These are phyloP conservation scores for Wickerhamomyces chambardii DNA, from an alignment of 805 yeast species.

Conservation along the genomic window DNA sequence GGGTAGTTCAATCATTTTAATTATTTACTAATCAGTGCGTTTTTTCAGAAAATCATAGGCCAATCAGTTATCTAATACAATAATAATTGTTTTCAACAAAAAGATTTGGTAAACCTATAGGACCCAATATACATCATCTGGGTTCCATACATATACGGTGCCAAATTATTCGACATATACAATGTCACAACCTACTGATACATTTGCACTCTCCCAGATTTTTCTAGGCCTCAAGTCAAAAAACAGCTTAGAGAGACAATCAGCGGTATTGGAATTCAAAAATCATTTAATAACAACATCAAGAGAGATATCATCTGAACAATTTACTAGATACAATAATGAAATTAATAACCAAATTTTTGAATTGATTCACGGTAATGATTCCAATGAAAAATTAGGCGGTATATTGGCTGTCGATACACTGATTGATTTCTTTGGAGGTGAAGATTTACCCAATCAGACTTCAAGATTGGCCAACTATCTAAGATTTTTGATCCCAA, in stretches of 20 bases:
- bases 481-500: conserved; percentile 68
- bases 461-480: conserved; percentile 90
- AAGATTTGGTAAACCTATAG: no score
- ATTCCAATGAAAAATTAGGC: conserved; percentile 67
- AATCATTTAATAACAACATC: conserved; percentile 64
- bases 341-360: conserved; percentile 83
- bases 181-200: conserved; percentile 9
- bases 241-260: conserved; percentile 22
- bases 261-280: conserved; percentile 64
- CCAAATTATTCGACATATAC: not conserved
- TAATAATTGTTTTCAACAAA: no score
- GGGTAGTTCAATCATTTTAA: no score
- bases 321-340: conserved; percentile 71
- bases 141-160: no score
- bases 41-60: no score
- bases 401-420: conserved; percentile 90
- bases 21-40: no score
- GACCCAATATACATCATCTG: no score
- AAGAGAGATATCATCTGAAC: conserved; percentile 76
- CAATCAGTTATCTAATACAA: no score
- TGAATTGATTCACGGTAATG: conserved; percentile 72
- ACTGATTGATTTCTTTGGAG: conserved; percentile 75
- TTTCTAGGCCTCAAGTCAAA: conserved; percentile 27
- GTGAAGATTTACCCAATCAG: conserved; percentile 80
- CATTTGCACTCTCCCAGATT: conserved; percentile 23